Evolutionary conservation across 257 asterid species (phyloP).

Genomic region (Anisodus tanguticus): DNA sequence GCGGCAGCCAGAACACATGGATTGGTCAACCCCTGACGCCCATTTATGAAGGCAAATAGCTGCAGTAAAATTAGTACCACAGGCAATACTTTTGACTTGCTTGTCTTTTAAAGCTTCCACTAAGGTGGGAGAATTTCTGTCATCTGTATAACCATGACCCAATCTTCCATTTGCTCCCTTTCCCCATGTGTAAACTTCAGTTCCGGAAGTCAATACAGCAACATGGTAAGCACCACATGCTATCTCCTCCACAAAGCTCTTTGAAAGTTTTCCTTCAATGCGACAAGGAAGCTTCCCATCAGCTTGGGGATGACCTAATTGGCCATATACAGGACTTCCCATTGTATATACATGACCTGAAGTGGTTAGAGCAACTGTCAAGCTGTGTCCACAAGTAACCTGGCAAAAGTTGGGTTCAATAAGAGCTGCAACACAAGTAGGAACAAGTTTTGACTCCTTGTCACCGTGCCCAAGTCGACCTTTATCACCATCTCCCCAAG

Average conservation of each 20-base stretch:
- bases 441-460: conserved; percentile 81
- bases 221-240: conserved; percentile 96
- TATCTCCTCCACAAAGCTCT: conserved; percentile 83
- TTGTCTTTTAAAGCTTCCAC: conserved; percentile 90
- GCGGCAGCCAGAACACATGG: conserved; percentile 94
- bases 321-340: conserved; percentile 96
- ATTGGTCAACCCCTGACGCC: conserved; percentile 89
- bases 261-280: conserved; percentile 77
- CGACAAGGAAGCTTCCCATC: conserved; percentile 84
- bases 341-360: conserved; percentile 85
- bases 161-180: conserved; percentile 92
- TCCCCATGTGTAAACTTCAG: conserved; percentile 96
- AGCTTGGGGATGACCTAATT: conserved; percentile 82
- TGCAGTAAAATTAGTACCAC: conserved; percentile 86
- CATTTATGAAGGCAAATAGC: conserved; percentile 91
- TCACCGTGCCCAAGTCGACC: conserved; percentile 89
- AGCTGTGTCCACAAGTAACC: conserved; percentile 94
- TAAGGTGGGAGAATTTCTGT: conserved; percentile 69
- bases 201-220: conserved; percentile 79
- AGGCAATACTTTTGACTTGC: conserved; percentile 87
- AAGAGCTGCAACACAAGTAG: conserved; percentile 91
- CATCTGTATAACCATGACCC: conserved; percentile 88
- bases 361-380: conserved; percentile 87
- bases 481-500: conserved; percentile 98
- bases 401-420: conserved; percentile 86